Base-by-base conservation (phyloP, 768 basidiomycete genomes). In the Amanita thiersii region DNA sequence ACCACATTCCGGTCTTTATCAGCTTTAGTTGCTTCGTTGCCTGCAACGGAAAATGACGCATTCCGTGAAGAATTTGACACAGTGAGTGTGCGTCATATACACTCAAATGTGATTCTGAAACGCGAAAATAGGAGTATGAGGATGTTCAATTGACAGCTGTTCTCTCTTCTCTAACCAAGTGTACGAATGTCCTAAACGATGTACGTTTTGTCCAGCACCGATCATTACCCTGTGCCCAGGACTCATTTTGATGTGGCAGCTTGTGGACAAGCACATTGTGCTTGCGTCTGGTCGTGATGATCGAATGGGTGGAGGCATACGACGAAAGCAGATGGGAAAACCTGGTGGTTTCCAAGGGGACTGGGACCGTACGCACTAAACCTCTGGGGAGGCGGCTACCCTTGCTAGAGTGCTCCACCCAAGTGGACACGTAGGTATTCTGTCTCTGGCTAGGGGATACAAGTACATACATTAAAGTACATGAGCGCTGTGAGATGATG, bases 101-200 rank as follows among this genome's bases (percentile, higher is more conserved):
- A 45, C 43, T 37, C 33, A n/a, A 24, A 32, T 17, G 23, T 39
- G 32, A 20, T 39, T 17, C 45, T 39, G 40, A 24, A 33, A 32
- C 24, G 26, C 39, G 35, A n/a, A n/a, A 37, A n/a, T 51, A 96
- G 91, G 94, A 99, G 75, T 90, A 93, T 60, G 86, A 85, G 53
- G 93, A 99, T 56, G 91, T 94, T 11, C 90, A 96, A 47, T 66
- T 99, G 20, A 96, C 91, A 1, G 81, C 85, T 6, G 88, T 89
- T 61, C 68, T 99, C 9, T 81, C 90, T 0, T 77, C 81, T 10
- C 61, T 99, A 45, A 97, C 93, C 5, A 93, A 92, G 61, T 86
- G 87, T 21, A 73, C 93, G 11, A 83, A 82, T 49, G 76, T 82
- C 7, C 61, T 97, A 44, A 97, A 93, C 56, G 90, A 94, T 52